Percentiles rank a stretch among this genome's conserved stretches.
phyloP scores from a whole-genome alignment of 192 early-diverging fungal species.

The Gryganskiella cystojenkinii region DNA sequence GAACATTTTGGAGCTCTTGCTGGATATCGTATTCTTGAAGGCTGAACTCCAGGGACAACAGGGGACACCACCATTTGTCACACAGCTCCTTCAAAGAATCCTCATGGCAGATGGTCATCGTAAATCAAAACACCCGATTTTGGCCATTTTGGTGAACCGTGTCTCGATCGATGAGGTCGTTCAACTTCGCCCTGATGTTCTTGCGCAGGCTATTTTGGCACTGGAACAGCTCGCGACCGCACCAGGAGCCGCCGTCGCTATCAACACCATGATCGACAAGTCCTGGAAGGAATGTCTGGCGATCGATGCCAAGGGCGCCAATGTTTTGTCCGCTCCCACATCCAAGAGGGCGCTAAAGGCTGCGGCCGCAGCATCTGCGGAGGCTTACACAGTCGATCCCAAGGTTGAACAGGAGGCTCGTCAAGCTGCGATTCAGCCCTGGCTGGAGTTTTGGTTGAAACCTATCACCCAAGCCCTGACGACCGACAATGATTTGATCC shows the following conservation, averaged over 20 bases:
- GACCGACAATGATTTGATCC: slow-evolving; percentile 55
- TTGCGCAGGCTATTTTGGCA: slow-evolving; percentile 60
- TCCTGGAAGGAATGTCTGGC: slow-evolving; percentile 49
- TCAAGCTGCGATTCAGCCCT: slow-evolving; percentile 42
- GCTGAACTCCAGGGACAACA: slow-evolving; percentile 20
- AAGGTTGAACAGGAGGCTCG: slow-evolving; percentile 1
- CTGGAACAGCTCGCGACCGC: slow-evolving; percentile 49
- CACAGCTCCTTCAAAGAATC: slow-evolving; percentile 71
- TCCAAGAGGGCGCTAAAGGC: slow-evolving; percentile 1
- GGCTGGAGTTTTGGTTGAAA: slow-evolving; percentile 67
- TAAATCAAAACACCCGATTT: slow-evolving; percentile 85
- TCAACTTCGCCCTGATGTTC: slow-evolving; percentile 66
- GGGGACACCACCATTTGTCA: slow-evolving; percentile 54
- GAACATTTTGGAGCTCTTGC: slow-evolving; percentile 74
- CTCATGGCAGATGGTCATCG: slow-evolving; percentile 83
- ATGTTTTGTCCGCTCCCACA: slow-evolving; percentile 3
- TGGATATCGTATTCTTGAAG: slow-evolving; percentile 69
- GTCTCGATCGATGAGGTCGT: slow-evolving; percentile 67
- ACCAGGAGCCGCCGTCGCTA: slow-evolving; percentile 51
- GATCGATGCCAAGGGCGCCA: slow-evolving; percentile 14
- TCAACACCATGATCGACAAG: slow-evolving; percentile 45
- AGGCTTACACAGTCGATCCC: background rate
- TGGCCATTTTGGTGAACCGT: slow-evolving; percentile 69
- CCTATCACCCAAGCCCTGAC: slow-evolving; percentile 66
- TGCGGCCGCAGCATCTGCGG: background rate